These are phyloP conservation scores for Boletus reticuloceps DNA, from an alignment of 768 basidiomycete species.

Conservation along the genomic window DNA sequence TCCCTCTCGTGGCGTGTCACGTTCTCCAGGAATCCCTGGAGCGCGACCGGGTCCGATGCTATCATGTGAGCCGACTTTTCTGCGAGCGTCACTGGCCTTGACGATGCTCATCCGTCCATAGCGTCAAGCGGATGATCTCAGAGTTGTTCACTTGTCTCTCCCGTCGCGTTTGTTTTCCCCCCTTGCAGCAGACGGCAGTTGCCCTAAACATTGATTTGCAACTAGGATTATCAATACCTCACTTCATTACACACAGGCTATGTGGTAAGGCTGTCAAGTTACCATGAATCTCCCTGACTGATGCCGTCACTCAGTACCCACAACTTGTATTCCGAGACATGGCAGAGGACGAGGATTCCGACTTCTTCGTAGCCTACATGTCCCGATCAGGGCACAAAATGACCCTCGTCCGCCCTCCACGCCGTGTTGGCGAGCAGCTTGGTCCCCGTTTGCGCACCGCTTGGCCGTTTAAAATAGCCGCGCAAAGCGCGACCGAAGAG, in stretches of 20 bases:
- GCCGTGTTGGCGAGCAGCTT: conserved; percentile 36
- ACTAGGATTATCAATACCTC: conserved; percentile 71
- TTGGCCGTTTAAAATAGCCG: conserved; percentile 42
- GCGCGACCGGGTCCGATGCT: conserved; percentile 50
- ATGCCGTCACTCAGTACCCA: conserved; percentile 42
- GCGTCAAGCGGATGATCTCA: conserved; percentile 60
- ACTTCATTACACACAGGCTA: conserved; percentile 58
- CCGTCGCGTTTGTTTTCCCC: conserved; percentile 43
- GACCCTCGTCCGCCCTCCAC: conserved; percentile 41
- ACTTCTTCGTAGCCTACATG: conserved; percentile 67
- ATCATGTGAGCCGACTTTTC: conserved; percentile 42
- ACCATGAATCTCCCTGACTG: conserved; percentile 6
- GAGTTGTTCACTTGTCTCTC: conserved; percentile 60
- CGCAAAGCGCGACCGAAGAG: conserved; percentile 45
- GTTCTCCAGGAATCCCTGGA: conserved; percentile 71
- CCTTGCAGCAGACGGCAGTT: conserved; percentile 2
- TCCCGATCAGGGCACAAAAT: conserved; percentile 59
- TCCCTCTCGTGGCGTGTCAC: conserved; percentile 54
- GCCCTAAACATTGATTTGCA: conserved; percentile 9
- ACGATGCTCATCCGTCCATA: conserved; percentile 30
- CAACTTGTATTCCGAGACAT: conserved; percentile 66
- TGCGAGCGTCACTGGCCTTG: background rate
- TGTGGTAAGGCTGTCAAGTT: conserved; percentile 38
- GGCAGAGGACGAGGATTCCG: conserved; percentile 43
- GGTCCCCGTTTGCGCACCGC: conserved; percentile 37